Evolutionary conservation across 805 yeast genomes (phyloP), one percentile per base, ranked within the genome.

Genomic region (Zygotorulaspora danielsina): DNA sequence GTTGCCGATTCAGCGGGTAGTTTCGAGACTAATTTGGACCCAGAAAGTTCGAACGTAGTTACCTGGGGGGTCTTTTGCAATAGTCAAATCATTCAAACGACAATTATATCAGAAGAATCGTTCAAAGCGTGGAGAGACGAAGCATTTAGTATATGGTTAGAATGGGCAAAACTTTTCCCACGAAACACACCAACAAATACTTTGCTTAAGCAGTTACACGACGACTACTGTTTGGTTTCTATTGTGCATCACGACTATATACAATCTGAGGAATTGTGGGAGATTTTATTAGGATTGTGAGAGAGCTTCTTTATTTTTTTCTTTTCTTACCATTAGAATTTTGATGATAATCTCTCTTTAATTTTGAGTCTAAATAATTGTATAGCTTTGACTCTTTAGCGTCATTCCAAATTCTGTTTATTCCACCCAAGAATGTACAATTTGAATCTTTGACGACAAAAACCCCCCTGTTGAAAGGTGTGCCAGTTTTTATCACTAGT

Each of bases 31-130:
- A 87, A 83, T 51, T 64, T 81, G 55, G 69, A 70, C 1, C 58
- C 67, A 1, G 70, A 65, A 15, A 58, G 76, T 22, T 79, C 87
- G 31, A 82, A 81, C 48, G 95, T 93, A 19, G 94, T 93, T 6
- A 93, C 98, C 1, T 93, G 98, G 98, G 98, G 97, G 46, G 95
- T 84, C 2, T 90, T 93, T 72, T 95, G 95, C 6, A 81, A 81
- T 61, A 77, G 88, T 48, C 96, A 87, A 57, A 81, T 88, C 25
- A 76, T 87, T 25, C 97, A 89, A 62, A 84, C 97, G 0, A 93
- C 98, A 0, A 82, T 89, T 45, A 80, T 93, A 41, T 96, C 89
- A 57, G 84, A 79, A 51, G 96, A 88, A 52, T 86, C 97, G 2
- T 90, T 93, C 68, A 76, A 76, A 50, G 96, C 96, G 0, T 93